These are phyloP conservation scores for Solanum peruvianum DNA, from an alignment of 257 asterid genomes.

Conservation along the genomic window DNA sequence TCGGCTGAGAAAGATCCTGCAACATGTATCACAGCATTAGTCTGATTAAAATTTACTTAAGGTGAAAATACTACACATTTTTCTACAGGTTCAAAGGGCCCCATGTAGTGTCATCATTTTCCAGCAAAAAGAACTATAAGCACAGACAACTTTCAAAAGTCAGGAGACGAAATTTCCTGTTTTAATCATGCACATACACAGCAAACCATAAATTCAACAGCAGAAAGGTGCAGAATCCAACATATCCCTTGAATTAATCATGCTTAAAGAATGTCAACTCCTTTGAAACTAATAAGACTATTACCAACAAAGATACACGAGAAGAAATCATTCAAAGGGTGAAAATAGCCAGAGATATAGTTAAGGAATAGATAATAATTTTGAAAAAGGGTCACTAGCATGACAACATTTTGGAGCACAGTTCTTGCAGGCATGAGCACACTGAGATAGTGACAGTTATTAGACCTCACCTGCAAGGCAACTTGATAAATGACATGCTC, in stretches of 20 bases:
- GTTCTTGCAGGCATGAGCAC: background rate
- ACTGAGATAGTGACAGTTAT: background rate
- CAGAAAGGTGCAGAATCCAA: background rate
- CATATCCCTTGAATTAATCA: background rate
- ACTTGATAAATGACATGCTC: slow-evolving; percentile 55
- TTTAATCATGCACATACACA: background rate
- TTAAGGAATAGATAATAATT: background rate
- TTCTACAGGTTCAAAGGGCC: background rate
- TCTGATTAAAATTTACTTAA: background rate
- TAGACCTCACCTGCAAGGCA: slow-evolving; percentile 58
- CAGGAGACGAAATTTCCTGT: background rate
- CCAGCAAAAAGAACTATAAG: background rate
- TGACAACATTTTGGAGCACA: background rate
- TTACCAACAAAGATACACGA: background rate
- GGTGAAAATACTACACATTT: background rate
- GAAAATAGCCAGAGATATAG: background rate
- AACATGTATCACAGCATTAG: background rate
- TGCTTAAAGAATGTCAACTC: background rate
- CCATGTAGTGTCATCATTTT: background rate
- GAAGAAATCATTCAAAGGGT: background rate
- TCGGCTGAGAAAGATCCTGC: slow-evolving; percentile 70
- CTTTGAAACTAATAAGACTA: background rate
- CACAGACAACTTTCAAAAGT: background rate
- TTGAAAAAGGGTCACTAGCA: background rate
- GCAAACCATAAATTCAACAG: background rate